phyloP scores from a whole-genome alignment of 768 basidiomycete genomes.

The Sarcomyxa edulis region DNA sequence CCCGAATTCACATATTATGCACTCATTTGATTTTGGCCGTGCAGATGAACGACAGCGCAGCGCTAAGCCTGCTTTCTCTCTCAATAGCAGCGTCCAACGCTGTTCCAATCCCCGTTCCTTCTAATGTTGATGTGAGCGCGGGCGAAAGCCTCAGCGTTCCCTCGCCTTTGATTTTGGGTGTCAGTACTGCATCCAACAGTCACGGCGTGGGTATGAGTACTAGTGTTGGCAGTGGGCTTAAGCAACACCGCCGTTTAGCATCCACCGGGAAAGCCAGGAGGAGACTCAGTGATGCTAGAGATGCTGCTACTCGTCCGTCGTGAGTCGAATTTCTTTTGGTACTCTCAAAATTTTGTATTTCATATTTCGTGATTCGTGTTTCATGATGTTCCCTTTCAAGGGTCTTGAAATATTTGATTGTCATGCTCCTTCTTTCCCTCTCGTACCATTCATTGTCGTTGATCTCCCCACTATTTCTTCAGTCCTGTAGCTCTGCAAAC shows the following conservation, averaged over 20 bases:
- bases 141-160: slow-evolving; percentile 5
- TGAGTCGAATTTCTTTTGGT: slow-evolving; percentile 34
- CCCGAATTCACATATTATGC: too few species aligned
- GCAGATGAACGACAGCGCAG: slow-evolving; percentile 13
- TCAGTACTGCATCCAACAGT: slow-evolving; percentile 7
- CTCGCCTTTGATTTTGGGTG: slow-evolving; percentile 13
- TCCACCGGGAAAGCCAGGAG: slow-evolving; percentile 68
- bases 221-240: slow-evolving; percentile 24
- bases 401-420: slow-evolving; percentile 2
- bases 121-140: too few species aligned
- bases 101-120: slow-evolving; percentile 38
- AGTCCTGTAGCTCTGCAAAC: slow-evolving; percentile 29
- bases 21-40: too few species aligned
- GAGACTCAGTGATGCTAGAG: slow-evolving; percentile 73
- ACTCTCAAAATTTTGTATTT: slow-evolving; percentile 2
- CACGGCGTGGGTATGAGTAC: slow-evolving; percentile 15
- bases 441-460: slow-evolving; percentile 1
- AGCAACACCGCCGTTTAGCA: slow-evolving; percentile 64
- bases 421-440: slow-evolving; percentile 5
- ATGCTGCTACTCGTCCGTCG: slow-evolving; percentile 71
- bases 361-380: background rate
- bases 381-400: background rate
- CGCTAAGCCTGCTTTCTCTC: slow-evolving; percentile 57
- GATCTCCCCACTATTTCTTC: background rate
- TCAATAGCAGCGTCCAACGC: slow-evolving; percentile 56